phyloP scores from a whole-genome alignment of 75 land plant genomes.

The Pinus albicaulis region DNA sequence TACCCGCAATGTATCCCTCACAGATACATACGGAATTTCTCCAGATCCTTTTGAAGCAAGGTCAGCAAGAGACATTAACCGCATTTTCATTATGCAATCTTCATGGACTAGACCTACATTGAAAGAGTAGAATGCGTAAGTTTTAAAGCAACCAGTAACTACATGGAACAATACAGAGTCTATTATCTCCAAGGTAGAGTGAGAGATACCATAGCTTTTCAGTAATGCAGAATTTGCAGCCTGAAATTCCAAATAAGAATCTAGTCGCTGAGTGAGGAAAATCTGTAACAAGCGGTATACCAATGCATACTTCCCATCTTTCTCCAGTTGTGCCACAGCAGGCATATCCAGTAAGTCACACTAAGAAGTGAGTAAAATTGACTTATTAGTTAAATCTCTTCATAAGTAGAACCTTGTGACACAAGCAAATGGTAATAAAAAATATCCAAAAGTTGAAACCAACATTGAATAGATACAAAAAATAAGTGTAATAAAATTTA shows the following conservation, averaged over 20 bases:
- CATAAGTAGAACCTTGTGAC: background rate
- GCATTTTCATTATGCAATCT: conserved; percentile 96
- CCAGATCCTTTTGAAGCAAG: conserved; percentile 69
- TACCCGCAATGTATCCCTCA: conserved; percentile 84
- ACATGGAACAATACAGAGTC: conserved; percentile 3
- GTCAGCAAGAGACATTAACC: conserved; percentile 84
- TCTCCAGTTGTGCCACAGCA: conserved; percentile 76
- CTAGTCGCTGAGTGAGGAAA: conserved; percentile 71
- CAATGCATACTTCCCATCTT: conserved; percentile 68
- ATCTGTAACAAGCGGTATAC: conserved; percentile 82
- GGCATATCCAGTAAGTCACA: conserved; percentile 95
- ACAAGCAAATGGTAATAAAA: background rate
- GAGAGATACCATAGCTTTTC: conserved; percentile 69
- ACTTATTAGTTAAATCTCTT: conserved; percentile 60
- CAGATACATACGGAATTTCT: conserved; percentile 65
- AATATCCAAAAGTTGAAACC: background rate
- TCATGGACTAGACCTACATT: conserved; percentile 81
- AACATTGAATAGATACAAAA: background rate
- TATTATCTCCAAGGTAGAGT: background rate
- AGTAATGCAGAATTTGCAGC: conserved; percentile 66
- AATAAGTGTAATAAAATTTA: too few relatives aligned
- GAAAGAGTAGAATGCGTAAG: background rate
- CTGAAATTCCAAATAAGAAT: conserved; percentile 81
- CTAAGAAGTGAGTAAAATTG: conserved; percentile 72
- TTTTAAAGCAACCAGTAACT: background rate